A percentile compares a stretch with the other conserved stretches of the same genome.
Evolutionary conservation across 345 rosid genomes (phyloP).

Genomic region (Brassica napus): DNA sequence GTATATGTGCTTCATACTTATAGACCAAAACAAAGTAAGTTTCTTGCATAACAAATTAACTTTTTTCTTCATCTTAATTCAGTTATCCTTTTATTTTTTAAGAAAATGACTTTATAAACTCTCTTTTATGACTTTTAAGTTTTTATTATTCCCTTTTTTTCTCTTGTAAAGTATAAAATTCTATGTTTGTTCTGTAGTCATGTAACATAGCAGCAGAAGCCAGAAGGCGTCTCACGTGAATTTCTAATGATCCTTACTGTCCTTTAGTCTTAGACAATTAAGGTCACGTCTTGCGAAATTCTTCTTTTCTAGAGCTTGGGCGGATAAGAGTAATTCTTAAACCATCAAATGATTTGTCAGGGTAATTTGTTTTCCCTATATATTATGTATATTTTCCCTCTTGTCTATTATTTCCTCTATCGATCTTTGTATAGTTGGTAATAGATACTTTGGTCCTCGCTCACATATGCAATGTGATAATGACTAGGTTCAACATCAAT

Average conservation of each 20-base stretch:
- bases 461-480: conserved; percentile 24
- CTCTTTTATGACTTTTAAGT: not conserved
- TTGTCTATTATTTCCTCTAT: not conserved
- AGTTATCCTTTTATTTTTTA: not conserved
- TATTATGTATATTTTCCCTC: no score
- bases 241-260: conserved; percentile 8
- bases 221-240: conserved; percentile 26
- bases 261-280: not conserved
- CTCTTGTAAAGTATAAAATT: not conserved
- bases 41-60: not conserved
- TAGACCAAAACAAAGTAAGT: not conserved
- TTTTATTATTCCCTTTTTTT: not conserved
- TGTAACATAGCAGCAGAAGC: not conserved
- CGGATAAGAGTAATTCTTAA: not conserved
- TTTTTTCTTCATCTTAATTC: not conserved
- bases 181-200: not conserved
- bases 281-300: not conserved
- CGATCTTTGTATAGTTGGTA: not conserved
- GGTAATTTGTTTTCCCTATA: not conserved
- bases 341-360: not conserved
- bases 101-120: not conserved
- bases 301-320: not conserved
- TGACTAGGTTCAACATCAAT: conserved; percentile 25
- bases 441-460: conserved; percentile 20
- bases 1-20: not conserved